A percentile compares a stretch with the other conserved stretches of the same genome.
Evolutionary conservation across 2,329 filamentous ascomycete species (phyloP).

Genomic region (Tolypocladium amazonense): DNA sequence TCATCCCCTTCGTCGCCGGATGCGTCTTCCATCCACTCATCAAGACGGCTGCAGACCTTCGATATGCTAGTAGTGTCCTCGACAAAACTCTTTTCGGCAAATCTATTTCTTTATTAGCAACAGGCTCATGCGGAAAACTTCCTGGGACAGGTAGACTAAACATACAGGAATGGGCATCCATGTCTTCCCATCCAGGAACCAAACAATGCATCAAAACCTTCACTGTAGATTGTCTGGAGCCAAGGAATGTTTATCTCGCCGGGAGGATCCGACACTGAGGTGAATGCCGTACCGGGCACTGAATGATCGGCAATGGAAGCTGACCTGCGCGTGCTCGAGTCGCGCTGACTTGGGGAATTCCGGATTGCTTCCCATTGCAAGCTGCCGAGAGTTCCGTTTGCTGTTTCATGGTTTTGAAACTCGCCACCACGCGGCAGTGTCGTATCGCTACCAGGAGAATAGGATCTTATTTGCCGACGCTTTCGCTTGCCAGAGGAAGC

Average conservation of each 20-base stretch:
- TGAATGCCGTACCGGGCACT: constrained; percentile 1
- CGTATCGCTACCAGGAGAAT: neutral
- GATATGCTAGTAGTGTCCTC: constrained; percentile 20
- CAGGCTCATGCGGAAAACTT: too few relatives aligned
- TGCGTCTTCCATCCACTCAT: constrained; percentile 22
- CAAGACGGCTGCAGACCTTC: constrained; percentile 18
- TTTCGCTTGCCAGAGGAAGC: constrained; percentile 1
- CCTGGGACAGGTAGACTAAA: too few relatives aligned
- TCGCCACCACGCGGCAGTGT: neutral
- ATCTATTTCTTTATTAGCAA: constrained; percentile 5
- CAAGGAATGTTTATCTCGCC: constrained; percentile 8
- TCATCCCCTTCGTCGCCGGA: constrained; percentile 1
- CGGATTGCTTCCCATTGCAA: neutral
- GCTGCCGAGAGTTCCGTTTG: neutral
- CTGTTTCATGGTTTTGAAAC: neutral
- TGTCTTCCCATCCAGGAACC: constrained; percentile 31
- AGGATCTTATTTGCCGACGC: neutral
- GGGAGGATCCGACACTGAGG: neutral
- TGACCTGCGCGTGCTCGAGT: neutral
- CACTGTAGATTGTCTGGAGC: constrained; percentile 19
- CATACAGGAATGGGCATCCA: constrained; percentile 29
- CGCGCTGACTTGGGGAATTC: neutral
- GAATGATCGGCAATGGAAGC: neutral
- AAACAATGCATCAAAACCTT: constrained; percentile 27
- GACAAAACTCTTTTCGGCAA: constrained; percentile 11